These are phyloP conservation scores for Xylariaceae sp. DNA, from an alignment of 2,329 filamentous ascomycete species.

Conservation along the genomic window DNA sequence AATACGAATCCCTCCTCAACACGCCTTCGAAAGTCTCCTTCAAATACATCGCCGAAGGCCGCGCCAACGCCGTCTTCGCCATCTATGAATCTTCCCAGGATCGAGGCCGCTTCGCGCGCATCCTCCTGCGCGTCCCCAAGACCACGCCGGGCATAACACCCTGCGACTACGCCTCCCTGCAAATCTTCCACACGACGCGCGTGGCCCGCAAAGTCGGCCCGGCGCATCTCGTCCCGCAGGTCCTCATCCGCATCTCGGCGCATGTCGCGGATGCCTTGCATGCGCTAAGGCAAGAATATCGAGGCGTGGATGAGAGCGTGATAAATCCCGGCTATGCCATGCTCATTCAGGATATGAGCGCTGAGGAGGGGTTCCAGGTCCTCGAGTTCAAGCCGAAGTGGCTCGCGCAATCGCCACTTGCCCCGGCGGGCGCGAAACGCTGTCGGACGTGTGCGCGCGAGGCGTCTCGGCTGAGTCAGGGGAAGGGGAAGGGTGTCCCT, in stretches of 20 bases:
- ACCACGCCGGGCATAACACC: slow-evolving; percentile 42
- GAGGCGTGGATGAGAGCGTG: slow-evolving; percentile 39
- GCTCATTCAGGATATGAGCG: slow-evolving; percentile 69
- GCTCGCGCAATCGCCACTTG: slow-evolving; percentile 69
- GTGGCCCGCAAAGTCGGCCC: slow-evolving; percentile 44
- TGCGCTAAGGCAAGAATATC: slow-evolving; percentile 29
- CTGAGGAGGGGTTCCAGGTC: slow-evolving; percentile 36
- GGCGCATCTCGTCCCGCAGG: slow-evolving; percentile 32
- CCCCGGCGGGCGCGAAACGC: slow-evolving; percentile 55
- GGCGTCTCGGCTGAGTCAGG: slow-evolving; percentile 42
- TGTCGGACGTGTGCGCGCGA: slow-evolving; percentile 70
- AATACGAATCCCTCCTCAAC: slow-evolving; percentile 22
- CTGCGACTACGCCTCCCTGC: slow-evolving; percentile 39
- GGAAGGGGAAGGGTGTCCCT: slow-evolving; percentile 36
- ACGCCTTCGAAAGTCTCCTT: slow-evolving; percentile 22
- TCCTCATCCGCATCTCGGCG: slow-evolving; percentile 26
- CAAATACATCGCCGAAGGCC: slow-evolving; percentile 59
- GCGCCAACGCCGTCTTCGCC: slow-evolving; percentile 71
- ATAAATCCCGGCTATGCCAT: slow-evolving; percentile 59
- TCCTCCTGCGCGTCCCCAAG: slow-evolving; percentile 59
- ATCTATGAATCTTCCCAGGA: slow-evolving; percentile 37
- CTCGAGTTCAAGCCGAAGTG: slow-evolving; percentile 83
- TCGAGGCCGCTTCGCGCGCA: slow-evolving; percentile 34
- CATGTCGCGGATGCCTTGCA: slow-evolving; percentile 49
- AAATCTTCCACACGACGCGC: slow-evolving; percentile 47